These are phyloP conservation scores for Nakazawaea populi DNA, from an alignment of 805 yeast species.

Conservation along the genomic window DNA sequence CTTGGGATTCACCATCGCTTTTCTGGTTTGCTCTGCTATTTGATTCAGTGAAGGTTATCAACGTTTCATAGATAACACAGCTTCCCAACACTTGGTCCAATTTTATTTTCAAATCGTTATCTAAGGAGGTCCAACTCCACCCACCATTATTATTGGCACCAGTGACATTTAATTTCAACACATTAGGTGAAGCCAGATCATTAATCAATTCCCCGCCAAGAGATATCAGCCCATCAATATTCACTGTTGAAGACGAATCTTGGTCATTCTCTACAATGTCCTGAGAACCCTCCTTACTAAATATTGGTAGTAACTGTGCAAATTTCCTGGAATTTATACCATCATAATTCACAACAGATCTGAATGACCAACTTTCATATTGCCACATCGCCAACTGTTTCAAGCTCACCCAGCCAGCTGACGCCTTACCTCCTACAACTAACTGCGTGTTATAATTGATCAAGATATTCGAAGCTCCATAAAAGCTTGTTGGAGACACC, in stretches of 20 bases:
- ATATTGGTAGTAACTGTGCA: constrained; percentile 52
- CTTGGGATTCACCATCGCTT: background rate
- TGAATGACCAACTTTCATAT: constrained; percentile 63
- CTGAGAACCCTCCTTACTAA: constrained; percentile 23
- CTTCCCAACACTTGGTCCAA: constrained; percentile 36
- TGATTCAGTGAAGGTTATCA: constrained; percentile 30
- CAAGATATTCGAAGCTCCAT: constrained; percentile 40
- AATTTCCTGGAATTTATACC: constrained; percentile 47
- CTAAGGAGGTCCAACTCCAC: constrained; percentile 38
- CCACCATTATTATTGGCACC: constrained; percentile 19
- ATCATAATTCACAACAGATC: constrained; percentile 25
- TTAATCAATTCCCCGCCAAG: constrained; percentile 53
- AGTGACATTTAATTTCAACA: constrained; percentile 31
- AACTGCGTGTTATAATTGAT: constrained; percentile 41
- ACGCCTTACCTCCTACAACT: constrained; percentile 62
- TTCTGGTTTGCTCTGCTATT: background rate
- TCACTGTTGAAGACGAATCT: constrained; percentile 24
- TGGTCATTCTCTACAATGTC: constrained; percentile 14
- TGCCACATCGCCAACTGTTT: constrained; percentile 72
- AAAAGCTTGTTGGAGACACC: constrained; percentile 51
- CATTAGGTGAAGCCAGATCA: constrained; percentile 34
- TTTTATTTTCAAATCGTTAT: constrained; percentile 21
- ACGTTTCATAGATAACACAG: constrained; percentile 43
- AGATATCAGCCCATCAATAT: constrained; percentile 38
- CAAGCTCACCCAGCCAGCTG: constrained; percentile 65